Evolutionary conservation across 306 rosid species (phyloP).

Genomic region (Vigna angularis): DNA sequence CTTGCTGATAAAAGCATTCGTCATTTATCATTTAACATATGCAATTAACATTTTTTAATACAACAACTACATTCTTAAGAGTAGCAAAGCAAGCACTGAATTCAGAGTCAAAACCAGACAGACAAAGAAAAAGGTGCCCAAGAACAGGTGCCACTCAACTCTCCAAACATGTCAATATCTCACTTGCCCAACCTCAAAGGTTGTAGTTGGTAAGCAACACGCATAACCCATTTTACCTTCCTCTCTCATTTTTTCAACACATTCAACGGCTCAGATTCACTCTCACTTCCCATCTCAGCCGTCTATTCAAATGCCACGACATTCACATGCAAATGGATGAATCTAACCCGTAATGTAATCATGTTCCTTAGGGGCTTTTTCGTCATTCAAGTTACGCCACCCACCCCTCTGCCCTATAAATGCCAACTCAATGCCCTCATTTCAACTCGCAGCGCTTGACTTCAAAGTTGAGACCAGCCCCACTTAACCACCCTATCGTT

Average conservation of each 20-base stretch:
- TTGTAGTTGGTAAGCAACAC: too few species aligned
- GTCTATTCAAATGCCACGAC: not conserved
- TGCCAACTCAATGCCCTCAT: not conserved
- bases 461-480: not conserved
- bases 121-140: too few species aligned
- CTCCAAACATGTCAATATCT: too few species aligned
- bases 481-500: not conserved
- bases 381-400: not conserved
- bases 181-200: too few species aligned
- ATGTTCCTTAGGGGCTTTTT: constrained; percentile 3
- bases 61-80: too few species aligned
- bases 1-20: too few species aligned
- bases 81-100: too few species aligned
- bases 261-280: constrained; percentile 21
- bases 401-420: constrained; percentile 1
- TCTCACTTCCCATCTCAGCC: not conserved
- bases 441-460: constrained; percentile 17
- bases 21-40: too few species aligned
- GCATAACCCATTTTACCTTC: not conserved
- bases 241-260: not conserved
- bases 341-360: constrained; percentile 31
- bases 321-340: constrained; percentile 7
- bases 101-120: too few species aligned
- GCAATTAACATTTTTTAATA: too few species aligned
- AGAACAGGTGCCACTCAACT: too few species aligned